Conservation (phyloP, 2,329 filamentous ascomycete genomes). For the Trichoderma arundinaceum region DNA sequence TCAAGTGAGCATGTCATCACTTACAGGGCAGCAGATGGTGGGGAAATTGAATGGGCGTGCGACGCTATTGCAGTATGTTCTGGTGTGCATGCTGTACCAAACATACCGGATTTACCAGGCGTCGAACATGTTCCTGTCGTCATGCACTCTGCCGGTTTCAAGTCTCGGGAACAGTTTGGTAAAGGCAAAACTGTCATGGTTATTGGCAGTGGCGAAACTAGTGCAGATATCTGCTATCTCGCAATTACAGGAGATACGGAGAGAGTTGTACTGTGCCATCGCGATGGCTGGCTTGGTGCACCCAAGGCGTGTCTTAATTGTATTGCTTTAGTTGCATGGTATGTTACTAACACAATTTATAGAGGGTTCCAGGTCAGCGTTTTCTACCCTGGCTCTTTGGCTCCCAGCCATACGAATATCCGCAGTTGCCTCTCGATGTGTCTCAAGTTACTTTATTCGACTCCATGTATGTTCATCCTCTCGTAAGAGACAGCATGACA, state of each 20-base stretch:
- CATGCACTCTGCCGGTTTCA: conserved; percentile 52
- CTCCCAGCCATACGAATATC: conserved; percentile 34
- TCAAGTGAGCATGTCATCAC: conserved; percentile 38
- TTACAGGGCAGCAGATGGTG: conserved; percentile 31
- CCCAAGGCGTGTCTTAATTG: conserved; percentile 30
- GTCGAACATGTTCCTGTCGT: conserved; percentile 45
- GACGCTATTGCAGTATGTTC: conserved; percentile 53
- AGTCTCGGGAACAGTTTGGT: conserved; percentile 48
- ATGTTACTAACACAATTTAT: not conserved
- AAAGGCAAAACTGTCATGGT: conserved; percentile 48
- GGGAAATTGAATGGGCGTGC: conserved; percentile 43
- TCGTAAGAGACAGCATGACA: conserved; percentile 43
- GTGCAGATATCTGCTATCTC: conserved; percentile 49
- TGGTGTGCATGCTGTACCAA: conserved; percentile 49
- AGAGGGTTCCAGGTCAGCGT: conserved; percentile 33
- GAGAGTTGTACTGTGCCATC: conserved; percentile 49
- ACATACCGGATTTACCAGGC: conserved; percentile 46
- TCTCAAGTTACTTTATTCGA: conserved; percentile 50
- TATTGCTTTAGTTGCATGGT: too few species aligned
- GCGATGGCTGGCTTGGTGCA: conserved; percentile 45
- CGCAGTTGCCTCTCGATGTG: conserved; percentile 42
- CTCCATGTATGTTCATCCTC: conserved; percentile 49
- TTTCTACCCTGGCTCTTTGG: conserved; percentile 35
- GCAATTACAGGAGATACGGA: conserved; percentile 49
- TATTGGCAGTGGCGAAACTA: conserved; percentile 52